Evolutionary conservation across 2,329 filamentous ascomycete species (phyloP).

Genomic region (Colletotrichum sp.): DNA sequence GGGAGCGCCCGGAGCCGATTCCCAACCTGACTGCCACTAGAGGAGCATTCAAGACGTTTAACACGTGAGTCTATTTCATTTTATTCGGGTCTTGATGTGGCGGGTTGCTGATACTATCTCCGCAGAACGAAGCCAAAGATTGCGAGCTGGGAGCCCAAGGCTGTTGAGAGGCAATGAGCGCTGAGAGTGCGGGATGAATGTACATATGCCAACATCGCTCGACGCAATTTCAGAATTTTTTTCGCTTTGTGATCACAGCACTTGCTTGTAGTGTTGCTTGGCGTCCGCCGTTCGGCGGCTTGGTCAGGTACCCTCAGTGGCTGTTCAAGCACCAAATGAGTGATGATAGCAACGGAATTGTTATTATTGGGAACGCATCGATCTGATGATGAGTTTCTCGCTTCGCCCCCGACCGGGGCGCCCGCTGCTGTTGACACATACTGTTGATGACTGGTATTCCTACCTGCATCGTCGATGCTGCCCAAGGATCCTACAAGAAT

Average conservation of each 20-base stretch:
- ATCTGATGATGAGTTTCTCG: not conserved
- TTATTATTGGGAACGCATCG: not conserved
- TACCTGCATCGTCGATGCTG: not conserved
- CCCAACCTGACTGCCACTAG: conserved; percentile 78
- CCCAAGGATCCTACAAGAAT: not conserved
- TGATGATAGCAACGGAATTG: not conserved
- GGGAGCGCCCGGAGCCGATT: conserved; percentile 75
- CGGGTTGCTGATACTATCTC: not conserved
- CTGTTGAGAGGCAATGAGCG: conserved; percentile 25
- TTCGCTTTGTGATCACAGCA: not conserved
- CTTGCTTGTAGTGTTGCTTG: not conserved
- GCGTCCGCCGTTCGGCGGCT: not conserved
- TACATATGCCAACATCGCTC: conserved; percentile 16
- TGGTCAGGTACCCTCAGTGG: not conserved
- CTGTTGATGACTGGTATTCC: fast-evolving
- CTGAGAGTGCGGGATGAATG: not conserved
- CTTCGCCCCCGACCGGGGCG: not conserved
- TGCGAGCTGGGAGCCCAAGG: conserved; percentile 53
- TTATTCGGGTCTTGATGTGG: not conserved
- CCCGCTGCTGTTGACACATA: not conserved
- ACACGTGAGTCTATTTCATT: conserved; percentile 72
- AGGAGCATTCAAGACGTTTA: conserved; percentile 91
- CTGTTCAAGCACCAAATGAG: not conserved
- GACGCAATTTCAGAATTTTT: conserved; percentile 5
- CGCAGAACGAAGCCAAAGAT: conserved; percentile 60